Base-by-base conservation (phyloP, 169 alveolate species). In the Nephromyces sp. region DNA sequence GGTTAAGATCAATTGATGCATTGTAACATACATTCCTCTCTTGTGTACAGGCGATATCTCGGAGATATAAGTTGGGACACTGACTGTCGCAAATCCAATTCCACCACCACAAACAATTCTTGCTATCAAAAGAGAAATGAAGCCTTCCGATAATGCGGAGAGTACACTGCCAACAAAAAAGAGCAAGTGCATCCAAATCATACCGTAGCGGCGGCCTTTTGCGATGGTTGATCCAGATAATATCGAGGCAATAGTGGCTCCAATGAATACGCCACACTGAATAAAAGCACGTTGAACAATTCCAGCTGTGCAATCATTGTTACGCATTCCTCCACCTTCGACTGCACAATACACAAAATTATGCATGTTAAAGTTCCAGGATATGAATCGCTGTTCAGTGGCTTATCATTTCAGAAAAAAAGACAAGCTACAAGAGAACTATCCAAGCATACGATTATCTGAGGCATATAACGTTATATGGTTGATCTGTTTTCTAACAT, bases 1-100 rank as follows among this genome's bases (percentile, higher is more conserved):
- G 8, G 90, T 83, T 32, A 90, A 81, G 66, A 84, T 77, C 68
- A 88, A 72, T 66, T 90, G 95, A 75, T 90, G 85, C 0, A 73
- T 62, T 31, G 72, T 52, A 8, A 91, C 93, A 31, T 72, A 88
- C 63, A 66, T 73, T 2, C 95, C 95, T 3, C 93, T 81, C 22
- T 74, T 64, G 24, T 78, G 84, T 21, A 72, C 77, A 1, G 91
- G 89, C 15, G 90, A 80, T 70, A 90, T 81, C 72, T 90, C 95
- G 0, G 90, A 79, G 25, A 88, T 67, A 76, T 77, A 90, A 84
- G 84, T 77, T 3, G 95, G 94, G 3, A 83, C 90, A 33, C 88
- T 62, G 1, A 86, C 92, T 0, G 94, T 86, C 6, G 78, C 78
- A 31, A 89, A 51, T 0, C 95, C 95, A 51, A 88, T 84, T 6